Base-by-base conservation (phyloP, 352 stramenopile species). In the Globisporangium lucens region DNA sequence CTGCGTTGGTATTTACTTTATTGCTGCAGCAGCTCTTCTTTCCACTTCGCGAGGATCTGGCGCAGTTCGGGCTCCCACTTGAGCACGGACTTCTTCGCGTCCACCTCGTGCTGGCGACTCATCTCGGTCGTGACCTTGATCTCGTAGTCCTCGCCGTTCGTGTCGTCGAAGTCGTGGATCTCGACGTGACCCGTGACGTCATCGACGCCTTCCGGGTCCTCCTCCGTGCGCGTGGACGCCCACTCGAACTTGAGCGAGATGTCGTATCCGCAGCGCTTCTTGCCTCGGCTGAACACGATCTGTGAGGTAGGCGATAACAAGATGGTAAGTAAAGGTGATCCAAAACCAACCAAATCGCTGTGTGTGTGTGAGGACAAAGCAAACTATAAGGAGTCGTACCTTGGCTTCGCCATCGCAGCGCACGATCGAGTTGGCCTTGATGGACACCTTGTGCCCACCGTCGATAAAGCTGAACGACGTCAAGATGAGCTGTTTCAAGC, bases 161-260 rank as follows among this genome's bases (percentile, higher is more conserved):
- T 94, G 74, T 95, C 87, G 58, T 95, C 87, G 69, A 95, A 95
- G 74, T 94, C 87, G 61, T 92, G 82, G 36, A 95, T 68, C 71
- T 95, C 84, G 20, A 95, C 75, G 59, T 91, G 73, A 33, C 87
- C 87, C 38, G 76, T 79, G 20, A 89, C 77, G 22, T 84, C 75
- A 4, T 80, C 73, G 47, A 75, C 73, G 2, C 78, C 80, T 53
- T 85, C 78, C 17, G 74, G 46, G 47, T 82, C 77, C 20, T 75
- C 73, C 33, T 76, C 75, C 0, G 62, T 30, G 20, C 68, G 77
- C 43, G 66, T 85, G 12, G 79, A 84, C 29, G 62, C 59, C 78
- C 85, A 94, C 63, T 85, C 82, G 60, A 93, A 95, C 72, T 93
- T 93, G 73, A 95, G 75, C 56, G 79, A 83, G 33, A 95, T 80